phyloP scores from a whole-genome alignment of 1,284 basidiomycete genomes.

The Leccinum griseonigrum region DNA sequence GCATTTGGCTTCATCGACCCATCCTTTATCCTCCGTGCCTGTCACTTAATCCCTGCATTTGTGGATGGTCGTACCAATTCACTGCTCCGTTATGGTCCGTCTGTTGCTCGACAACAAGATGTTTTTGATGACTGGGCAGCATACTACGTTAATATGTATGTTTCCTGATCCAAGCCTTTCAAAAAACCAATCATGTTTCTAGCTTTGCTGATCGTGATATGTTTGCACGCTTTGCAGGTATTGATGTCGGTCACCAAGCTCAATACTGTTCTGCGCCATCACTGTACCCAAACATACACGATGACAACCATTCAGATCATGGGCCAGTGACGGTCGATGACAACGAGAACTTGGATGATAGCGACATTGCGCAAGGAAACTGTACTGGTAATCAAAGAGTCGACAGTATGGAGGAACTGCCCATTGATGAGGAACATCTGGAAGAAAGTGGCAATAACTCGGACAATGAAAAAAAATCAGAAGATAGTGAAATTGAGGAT shows the following conservation, averaged over 20 bases:
- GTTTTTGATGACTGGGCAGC: background rate
- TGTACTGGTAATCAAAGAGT: background rate
- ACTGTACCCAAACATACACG: background rate
- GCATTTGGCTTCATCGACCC: conserved; percentile 16
- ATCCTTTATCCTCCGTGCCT: conserved; percentile 6
- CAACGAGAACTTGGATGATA: background rate
- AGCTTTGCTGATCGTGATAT: background rate
- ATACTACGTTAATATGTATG: background rate
- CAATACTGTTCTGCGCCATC: background rate
- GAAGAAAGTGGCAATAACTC: background rate
- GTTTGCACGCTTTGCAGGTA: background rate
- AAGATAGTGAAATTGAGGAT: background rate
- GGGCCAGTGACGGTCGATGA: background rate
- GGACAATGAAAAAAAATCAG: background rate
- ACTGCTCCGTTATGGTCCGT: background rate
- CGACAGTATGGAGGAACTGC: no score
- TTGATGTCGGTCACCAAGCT: background rate
- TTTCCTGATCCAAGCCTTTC: background rate
- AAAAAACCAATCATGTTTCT: background rate
- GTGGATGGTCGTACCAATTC: background rate
- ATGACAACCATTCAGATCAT: background rate
- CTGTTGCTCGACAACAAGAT: background rate
- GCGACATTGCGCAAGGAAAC: background rate
- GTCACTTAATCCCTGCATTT: conserved; percentile 12
- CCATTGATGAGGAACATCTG: background rate